These are phyloP conservation scores for Geotrichum klebahnii DNA, from an alignment of 1,139 yeast species.

Conservation along the genomic window DNA sequence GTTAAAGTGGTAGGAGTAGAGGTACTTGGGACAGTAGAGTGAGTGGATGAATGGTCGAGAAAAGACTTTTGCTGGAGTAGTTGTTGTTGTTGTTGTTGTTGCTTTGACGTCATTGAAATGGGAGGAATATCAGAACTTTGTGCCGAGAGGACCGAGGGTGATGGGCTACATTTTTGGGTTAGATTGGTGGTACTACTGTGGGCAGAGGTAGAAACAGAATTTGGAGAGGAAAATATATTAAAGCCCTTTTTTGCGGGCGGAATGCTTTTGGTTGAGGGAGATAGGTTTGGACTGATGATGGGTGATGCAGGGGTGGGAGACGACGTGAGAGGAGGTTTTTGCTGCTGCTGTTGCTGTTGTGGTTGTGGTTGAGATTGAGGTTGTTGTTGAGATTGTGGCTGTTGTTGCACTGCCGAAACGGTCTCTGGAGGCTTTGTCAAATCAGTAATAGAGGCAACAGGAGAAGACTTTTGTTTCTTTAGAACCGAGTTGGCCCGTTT, in stretches of 20 bases:
- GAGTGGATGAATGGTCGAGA: conserved; percentile 2
- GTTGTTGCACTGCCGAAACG: neutral
- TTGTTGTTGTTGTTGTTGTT: neutral
- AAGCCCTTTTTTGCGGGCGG: neutral
- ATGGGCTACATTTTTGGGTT: neutral
- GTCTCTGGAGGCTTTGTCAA: neutral
- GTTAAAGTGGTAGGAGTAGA: neutral
- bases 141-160: conserved; percentile 8
- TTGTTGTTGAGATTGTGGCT: conserved; percentile 1
- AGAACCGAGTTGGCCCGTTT: neutral
- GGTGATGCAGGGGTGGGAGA: conserved; percentile 4
- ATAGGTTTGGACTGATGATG: conserved; percentile 4
- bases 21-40: neutral
- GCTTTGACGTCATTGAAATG: conserved; percentile 6
- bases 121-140: conserved; percentile 17
- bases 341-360: neutral
- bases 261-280: conserved; percentile 1
- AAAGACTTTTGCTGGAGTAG: conserved; percentile 1
- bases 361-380: conserved; percentile 1
- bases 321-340: neutral
- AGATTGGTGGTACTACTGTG: neutral
- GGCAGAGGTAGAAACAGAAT: neutral
- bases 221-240: neutral
- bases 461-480: neutral
- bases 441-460: neutral